Conservation (phyloP, 768 basidiomycete species). For the Tulasnella sp. region DNA sequence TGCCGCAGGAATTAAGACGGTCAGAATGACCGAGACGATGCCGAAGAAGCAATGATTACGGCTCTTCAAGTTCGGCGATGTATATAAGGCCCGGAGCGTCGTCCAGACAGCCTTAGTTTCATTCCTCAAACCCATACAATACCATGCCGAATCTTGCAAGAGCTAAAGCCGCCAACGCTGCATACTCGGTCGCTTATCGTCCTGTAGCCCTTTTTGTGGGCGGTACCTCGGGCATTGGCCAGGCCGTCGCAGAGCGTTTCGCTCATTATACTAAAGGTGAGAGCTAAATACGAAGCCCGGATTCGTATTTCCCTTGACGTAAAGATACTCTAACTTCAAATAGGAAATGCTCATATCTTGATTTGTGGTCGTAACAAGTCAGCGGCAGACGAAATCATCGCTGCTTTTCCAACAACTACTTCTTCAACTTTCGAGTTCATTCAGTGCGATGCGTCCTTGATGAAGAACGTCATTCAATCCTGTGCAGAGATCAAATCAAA, state of each 20-base stretch:
- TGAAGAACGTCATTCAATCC: constrained; percentile 18
- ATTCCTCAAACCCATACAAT: no score
- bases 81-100: no score
- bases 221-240: constrained; percentile 14
- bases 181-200: background rate
- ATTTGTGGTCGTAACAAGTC: constrained; percentile 18
- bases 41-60: no score
- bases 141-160: no score
- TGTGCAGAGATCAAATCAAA: no score
- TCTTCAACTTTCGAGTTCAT: constrained; percentile 24
- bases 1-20: no score
- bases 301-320: no score
- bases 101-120: no score
- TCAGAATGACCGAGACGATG: no score
- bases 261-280: constrained; percentile 12
- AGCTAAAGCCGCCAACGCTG: background rate
- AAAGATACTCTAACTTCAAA: no score
- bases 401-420: constrained; percentile 14
- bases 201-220: constrained; percentile 17
- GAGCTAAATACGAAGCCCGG: no score
- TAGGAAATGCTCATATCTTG: constrained; percentile 17
- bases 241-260: constrained; percentile 10
- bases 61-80: no score
- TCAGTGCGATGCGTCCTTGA: constrained; percentile 21
- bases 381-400: constrained; percentile 18